Base-by-base conservation (phyloP, 441 rosid species). In the Gossypium schwendimanii region DNA sequence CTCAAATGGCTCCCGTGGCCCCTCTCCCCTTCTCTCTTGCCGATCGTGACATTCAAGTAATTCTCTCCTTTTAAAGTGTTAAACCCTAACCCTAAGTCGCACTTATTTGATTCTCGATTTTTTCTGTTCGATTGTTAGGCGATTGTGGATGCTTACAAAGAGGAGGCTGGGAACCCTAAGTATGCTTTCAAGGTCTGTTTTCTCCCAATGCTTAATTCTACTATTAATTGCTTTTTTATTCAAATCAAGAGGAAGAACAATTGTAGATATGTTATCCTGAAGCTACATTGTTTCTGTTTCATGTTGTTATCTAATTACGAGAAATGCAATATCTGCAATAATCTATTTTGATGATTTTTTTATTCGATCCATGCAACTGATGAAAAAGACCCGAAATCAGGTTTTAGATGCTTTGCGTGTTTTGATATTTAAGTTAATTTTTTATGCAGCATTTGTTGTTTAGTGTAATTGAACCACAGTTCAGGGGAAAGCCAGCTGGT, bases 1-100 rank as follows among this genome's bases (percentile, higher is more conserved):
- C 99, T 77, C 98, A 91, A 80, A 91, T 95, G 99, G 97, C 97
- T 57, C 95, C 97, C 7, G 91, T 93, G 11, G 90, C 98, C 66
- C 97, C 98, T 1, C 90, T 95, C 36, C 90, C 96, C 53, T 90
- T 86, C 80, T 93, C 98, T 69, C 94, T 92, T 52, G 93, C 95
- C 49, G 98, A 95, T 83, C 98, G 94, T 4, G 98, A 95, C 67
- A 78, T 95, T 77, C 96, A 91, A 82, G 99, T 93, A 54, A 24
- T 36, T 14, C 63, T 36, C 36, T 33, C 8, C 6, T 17, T 24
- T 61, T 24, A 50, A 4, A 24, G 4, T 18, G 67, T 61, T 3
- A 15, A 52, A 9, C 20, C 26, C 8, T 36, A 64, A 39, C 50
- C 66, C 65, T 64, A 69, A 49, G 33, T 39, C 55, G 44, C 17